These are phyloP conservation scores for Yamadazyma siamensis DNA, from an alignment of 1,139 yeast genomes.

Conservation along the genomic window DNA sequence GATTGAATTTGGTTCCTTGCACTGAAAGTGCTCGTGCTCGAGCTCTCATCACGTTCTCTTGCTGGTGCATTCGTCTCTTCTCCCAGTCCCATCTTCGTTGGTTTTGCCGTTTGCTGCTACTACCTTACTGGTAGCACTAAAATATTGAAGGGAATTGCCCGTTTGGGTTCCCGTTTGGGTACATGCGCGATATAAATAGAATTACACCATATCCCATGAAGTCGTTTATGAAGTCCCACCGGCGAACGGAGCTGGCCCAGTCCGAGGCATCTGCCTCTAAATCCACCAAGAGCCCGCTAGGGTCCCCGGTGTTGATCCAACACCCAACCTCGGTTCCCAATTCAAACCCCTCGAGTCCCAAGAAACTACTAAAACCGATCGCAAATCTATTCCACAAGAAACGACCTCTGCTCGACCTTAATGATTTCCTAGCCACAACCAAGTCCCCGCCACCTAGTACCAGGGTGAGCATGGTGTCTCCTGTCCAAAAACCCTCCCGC, in stretches of 20 bases:
- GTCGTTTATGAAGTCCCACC: conserved; percentile 47
- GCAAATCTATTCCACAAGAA: conserved; percentile 31
- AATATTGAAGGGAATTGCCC: too few species aligned
- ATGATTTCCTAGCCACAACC: conserved; percentile 3
- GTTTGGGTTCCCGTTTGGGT: neutral
- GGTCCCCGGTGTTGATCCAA: conserved; percentile 22
- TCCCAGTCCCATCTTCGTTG: too few species aligned
- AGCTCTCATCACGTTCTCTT: neutral
- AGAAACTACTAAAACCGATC: conserved; percentile 42
- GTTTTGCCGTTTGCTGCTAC: too few species aligned
- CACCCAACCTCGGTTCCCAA: conserved; percentile 11
- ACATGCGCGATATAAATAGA: conserved; percentile 4
- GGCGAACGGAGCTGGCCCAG: conserved; percentile 23
- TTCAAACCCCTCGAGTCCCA: conserved; percentile 25
- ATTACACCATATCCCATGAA: conserved; percentile 25
- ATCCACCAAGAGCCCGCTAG: conserved; percentile 15
- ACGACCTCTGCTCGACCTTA: conserved; percentile 9
- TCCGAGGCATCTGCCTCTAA: conserved; percentile 11
- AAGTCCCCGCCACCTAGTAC: conserved; percentile 1
- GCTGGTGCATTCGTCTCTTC: neutral
- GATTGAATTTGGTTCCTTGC: too few species aligned
- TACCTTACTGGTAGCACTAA: too few species aligned
- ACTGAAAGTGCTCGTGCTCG: too few species aligned
- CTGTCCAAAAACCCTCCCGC: neutral
- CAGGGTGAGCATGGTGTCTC: neutral